Conservation (phyloP, 768 basidiomycete genomes). For the Lactarius deliciosus region DNA sequence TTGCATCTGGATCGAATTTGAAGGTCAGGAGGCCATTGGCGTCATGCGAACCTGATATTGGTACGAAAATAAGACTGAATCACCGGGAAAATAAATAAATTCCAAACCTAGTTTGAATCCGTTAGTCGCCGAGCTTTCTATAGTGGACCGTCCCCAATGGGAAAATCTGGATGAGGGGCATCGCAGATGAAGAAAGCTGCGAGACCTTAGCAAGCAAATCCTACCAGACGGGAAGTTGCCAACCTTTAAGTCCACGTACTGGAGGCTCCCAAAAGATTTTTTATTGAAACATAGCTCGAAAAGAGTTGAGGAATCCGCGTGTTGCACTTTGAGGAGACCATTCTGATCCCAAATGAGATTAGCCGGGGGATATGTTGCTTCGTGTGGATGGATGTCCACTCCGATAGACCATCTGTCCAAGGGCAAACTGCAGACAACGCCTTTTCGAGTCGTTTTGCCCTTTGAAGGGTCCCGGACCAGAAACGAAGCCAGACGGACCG, state of each 20-base stretch:
- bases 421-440: not conserved
- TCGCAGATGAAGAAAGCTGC: not conserved
- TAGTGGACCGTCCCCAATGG: not conserved
- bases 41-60: slow-evolving; percentile 7
- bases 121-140: not conserved
- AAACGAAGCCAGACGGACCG: slow-evolving; percentile 14
- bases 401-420: slow-evolving; percentile 20
- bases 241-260: slow-evolving; percentile 18
- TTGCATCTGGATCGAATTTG: slow-evolving; percentile 17
- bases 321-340: slow-evolving; percentile 9
- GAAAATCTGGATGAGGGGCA: slow-evolving; percentile 15
- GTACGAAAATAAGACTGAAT: not conserved
- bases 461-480: not conserved
- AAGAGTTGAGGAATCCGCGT: not conserved
- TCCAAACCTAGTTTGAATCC: slow-evolving; percentile 17
- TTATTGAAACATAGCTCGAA: slow-evolving; percentile 17
- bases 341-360: slow-evolving; percentile 8
- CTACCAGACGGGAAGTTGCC: not conserved
- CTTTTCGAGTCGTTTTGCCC: slow-evolving; percentile 4
- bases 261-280: not conserved
- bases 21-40: slow-evolving; percentile 16
- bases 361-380: not conserved
- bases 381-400: slow-evolving; percentile 1
- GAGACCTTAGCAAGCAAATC: not conserved
- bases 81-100: not conserved